Evolutionary conservation across 2,329 filamentous ascomycete genomes (phyloP).

Genomic region (Leptographium galeiforme): DNA sequence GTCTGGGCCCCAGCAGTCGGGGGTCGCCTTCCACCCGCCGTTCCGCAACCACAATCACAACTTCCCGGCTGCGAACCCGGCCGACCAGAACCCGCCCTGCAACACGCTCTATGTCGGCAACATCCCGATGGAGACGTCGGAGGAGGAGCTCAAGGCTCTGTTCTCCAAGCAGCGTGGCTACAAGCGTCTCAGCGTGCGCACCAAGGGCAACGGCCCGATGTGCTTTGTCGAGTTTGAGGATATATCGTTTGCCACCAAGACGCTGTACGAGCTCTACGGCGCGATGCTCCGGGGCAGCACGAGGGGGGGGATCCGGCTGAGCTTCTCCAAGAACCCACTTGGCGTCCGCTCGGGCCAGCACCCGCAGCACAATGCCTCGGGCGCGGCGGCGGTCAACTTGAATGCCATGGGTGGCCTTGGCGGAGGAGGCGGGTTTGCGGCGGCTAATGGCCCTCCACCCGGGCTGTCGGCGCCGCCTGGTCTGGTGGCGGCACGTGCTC

Average conservation of each 20-base stretch:
- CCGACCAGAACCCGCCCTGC: slow-evolving; percentile 92
- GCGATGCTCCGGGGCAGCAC: slow-evolving; percentile 77
- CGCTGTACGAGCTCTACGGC: slow-evolving; percentile 80
- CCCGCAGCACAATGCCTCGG: slow-evolving; percentile 21
- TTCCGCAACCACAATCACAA: slow-evolving; percentile 37
- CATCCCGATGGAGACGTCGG: slow-evolving; percentile 78
- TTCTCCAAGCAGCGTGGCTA: slow-evolving; percentile 92
- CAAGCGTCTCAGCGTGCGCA: slow-evolving; percentile 87
- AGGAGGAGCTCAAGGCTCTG: slow-evolving; percentile 87
- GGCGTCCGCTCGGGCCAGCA: slow-evolving; percentile 73
- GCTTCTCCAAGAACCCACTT: slow-evolving; percentile 94
- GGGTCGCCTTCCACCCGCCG: slow-evolving; percentile 26
- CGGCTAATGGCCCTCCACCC: slow-evolving; percentile 65
- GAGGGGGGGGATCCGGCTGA: slow-evolving; percentile 88
- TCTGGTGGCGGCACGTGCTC: slow-evolving; percentile 27
- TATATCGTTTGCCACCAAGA: slow-evolving; percentile 79
- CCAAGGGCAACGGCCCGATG: slow-evolving; percentile 93
- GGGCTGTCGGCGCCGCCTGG: slow-evolving; percentile 67
- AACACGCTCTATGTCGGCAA: slow-evolving; percentile 99
- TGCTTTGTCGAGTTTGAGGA: slow-evolving; percentile 99
- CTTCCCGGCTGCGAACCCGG: slow-evolving; percentile 80
- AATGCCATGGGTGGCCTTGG: slow-evolving; percentile 21
- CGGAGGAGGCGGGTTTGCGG: slow-evolving; percentile 48
- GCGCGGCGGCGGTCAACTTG: slow-evolving; percentile 40
- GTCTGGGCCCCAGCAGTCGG: slow-evolving; percentile 14